phyloP scores from a whole-genome alignment of 116 monocot genomes.

The Phalaenopsis hybrid region DNA sequence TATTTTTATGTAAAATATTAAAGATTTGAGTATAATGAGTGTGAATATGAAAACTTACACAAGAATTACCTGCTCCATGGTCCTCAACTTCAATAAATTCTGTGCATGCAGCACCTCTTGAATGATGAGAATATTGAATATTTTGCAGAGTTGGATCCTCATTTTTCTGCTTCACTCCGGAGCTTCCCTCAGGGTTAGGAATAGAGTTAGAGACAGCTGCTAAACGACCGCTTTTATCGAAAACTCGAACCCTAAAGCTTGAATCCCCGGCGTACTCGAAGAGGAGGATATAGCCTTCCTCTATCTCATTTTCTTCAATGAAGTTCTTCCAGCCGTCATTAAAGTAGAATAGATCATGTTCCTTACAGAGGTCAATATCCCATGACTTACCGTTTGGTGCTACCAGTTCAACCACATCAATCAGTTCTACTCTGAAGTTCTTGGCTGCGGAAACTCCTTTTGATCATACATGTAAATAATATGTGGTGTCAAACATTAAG shows the following conservation, averaged over 20 bases:
- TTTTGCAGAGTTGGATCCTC: not conserved
- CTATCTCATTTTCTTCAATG: not conserved
- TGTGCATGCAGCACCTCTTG: not conserved
- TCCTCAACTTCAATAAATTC: not conserved
- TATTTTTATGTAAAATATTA: too few relatives aligned
- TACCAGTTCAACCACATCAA: not conserved
- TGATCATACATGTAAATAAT: too few relatives aligned
- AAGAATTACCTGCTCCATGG: not conserved
- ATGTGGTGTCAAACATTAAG: too few relatives aligned
- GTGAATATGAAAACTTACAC: too few relatives aligned
- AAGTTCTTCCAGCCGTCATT: not conserved
- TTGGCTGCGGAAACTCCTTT: not conserved
- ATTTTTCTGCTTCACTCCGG: not conserved
- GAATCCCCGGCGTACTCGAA: not conserved
- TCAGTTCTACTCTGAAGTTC: not conserved
- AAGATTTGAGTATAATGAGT: too few relatives aligned
- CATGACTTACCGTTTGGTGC: not conserved
- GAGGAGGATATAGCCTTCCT: not conserved
- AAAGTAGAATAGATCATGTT: not conserved
- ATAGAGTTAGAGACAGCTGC: not conserved
- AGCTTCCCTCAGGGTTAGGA: too few relatives aligned
- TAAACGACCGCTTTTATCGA: not conserved
- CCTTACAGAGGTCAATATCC: not conserved
- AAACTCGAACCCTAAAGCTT: not conserved
- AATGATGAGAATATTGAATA: not conserved